Base-by-base conservation (phyloP, 768 basidiomycete genomes). In the Hemileccinum rubropunctum region DNA sequence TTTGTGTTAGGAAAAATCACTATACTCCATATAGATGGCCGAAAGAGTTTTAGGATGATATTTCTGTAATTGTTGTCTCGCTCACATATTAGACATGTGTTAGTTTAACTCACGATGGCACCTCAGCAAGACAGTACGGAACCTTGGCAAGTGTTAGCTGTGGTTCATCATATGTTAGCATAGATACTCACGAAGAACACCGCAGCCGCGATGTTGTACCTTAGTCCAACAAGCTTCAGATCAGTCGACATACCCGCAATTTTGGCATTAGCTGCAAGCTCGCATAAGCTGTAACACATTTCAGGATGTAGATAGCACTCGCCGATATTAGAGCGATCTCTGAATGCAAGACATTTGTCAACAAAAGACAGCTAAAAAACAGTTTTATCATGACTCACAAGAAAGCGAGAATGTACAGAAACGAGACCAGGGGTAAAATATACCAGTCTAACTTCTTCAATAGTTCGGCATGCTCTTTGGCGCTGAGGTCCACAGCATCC, bases 281-380 rank as follows among this genome's bases (percentile, higher is more conserved):
- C 18, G 28, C 28, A 40, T 47, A 9, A 40, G 28, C 21, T 14
- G 5, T 17, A 30, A 47, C 37, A 13, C 13, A 28, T 40, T 26
- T 32, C 18, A 15, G 12, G 20, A 18, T 20, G 9, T 5, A 35
- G 14, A 45, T 27, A n/a, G 4, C 14, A 59, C 63, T 60, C 60
- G 43, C 73, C 73, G 42, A 75, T 60, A 52, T 74, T 76, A 50
- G 71, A 61, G 18, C 74, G 69, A 56, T 75, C 74, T 27, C 70
- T 71, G 39, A 21, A 43, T 17, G 37, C 33, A 10, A 40, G 21
- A 44, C 14, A 14, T 43, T 14, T 26, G 42, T 36, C 20, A 15
- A 33, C 42, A 13, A 14, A 32, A 10, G 7, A 11, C 2, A 33
- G 18, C 12, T 9, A 17, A 18, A 11, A 18, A 32, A 30, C 28